These are phyloP conservation scores for Hypoxylon rubiginosum DNA, from an alignment of 2,329 filamentous ascomycete species.

Conservation along the genomic window DNA sequence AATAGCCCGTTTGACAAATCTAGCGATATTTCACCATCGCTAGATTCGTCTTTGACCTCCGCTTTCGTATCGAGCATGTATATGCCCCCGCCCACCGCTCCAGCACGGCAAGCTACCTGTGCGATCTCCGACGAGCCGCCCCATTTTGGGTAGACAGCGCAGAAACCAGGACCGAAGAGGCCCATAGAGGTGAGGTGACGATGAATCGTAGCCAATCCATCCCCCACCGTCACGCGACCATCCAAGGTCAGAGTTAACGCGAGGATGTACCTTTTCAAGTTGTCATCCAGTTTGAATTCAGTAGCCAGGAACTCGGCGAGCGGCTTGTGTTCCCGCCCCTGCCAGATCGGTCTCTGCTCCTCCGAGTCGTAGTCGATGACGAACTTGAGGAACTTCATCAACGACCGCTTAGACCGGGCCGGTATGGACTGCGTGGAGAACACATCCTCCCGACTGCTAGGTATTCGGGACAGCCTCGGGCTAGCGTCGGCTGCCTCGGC, in stretches of 20 bases:
- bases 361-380: conserved; percentile 78
- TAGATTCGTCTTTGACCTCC: conserved; percentile 50
- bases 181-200: conserved; percentile 89
- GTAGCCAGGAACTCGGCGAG: conserved; percentile 71
- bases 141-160: conserved; percentile 92
- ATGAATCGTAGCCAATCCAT: conserved; percentile 79
- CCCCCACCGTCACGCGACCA: conserved; percentile 70
- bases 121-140: conserved; percentile 89
- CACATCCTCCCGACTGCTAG: conserved; percentile 91
- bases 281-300: conserved; percentile 76
- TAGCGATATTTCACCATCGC: conserved; percentile 56
- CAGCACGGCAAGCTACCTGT: conserved; percentile 91
- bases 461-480: conserved; percentile 75
- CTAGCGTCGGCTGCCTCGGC: conserved; percentile 47
- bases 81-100: conserved; percentile 89
- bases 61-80: conserved; percentile 87
- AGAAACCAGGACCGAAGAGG: conserved; percentile 88
- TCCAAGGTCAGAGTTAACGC: conserved; percentile 82
- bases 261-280: conserved; percentile 72
- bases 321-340: conserved; percentile 65
- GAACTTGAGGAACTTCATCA: conserved; percentile 96
- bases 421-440: conserved; percentile 84
- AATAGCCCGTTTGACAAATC: conserved; percentile 69
- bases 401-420: conserved; percentile 81
- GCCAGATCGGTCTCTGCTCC: conserved; percentile 69